Evolutionary conservation across 2,329 filamentous ascomycete genomes (phyloP).

Genomic region (Talaromyces sp.): DNA sequence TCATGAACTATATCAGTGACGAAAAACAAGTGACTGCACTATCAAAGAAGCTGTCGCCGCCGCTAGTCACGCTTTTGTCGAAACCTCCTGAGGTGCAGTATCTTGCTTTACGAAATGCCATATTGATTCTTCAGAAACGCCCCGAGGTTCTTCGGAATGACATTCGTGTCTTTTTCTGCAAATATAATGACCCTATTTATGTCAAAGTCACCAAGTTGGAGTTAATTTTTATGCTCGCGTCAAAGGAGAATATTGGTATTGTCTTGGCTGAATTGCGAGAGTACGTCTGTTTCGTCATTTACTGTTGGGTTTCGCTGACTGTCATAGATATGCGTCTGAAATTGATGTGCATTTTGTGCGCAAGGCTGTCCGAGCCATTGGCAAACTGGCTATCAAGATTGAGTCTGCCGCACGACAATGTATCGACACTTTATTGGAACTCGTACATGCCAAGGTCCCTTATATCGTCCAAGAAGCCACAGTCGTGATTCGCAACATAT

Average conservation of each 20-base stretch:
- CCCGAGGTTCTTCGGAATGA: conserved; percentile 94
- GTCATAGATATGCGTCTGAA: conserved; percentile 74
- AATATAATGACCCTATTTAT: conserved; percentile 99
- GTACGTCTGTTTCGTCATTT: conserved; percentile 46
- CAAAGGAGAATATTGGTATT: conserved; percentile 90
- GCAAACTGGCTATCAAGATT: conserved; percentile 98
- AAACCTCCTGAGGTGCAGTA: conserved; percentile 99
- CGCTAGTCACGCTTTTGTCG: conserved; percentile 87
- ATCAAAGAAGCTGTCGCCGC: conserved; percentile 90
- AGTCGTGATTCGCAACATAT: conserved; percentile 97
- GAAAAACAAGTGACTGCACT: conserved; percentile 82
- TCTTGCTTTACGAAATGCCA: conserved; percentile 84
- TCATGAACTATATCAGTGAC: conserved; percentile 98
- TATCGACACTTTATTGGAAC: conserved; percentile 86
- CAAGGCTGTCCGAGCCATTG: conserved; percentile 94
- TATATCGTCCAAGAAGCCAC: conserved; percentile 99
- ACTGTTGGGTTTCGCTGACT: not conserved
- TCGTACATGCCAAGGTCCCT: conserved; percentile 95
- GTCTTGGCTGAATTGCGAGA: conserved; percentile 91
- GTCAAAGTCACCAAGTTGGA: conserved; percentile 99
- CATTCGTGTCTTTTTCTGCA: conserved; percentile 98
- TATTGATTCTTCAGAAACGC: conserved; percentile 86
- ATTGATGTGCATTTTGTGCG: conserved; percentile 98
- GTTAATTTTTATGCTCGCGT: conserved; percentile 98
- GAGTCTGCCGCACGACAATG: conserved; percentile 87